Conservation (phyloP, 345 rosid species). For the Corchorus capsularis region DNA sequence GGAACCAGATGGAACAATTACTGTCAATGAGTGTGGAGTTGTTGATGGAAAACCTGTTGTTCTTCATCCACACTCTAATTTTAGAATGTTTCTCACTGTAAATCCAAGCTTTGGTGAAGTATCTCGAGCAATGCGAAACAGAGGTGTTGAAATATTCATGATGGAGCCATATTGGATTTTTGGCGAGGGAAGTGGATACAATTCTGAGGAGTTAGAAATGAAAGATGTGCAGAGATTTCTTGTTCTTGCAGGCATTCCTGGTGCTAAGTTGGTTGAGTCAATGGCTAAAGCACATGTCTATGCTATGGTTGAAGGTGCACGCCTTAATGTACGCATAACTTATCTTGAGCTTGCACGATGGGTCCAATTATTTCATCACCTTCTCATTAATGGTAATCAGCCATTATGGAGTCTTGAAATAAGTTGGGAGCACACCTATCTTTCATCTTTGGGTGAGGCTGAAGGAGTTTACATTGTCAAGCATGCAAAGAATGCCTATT, state of each 20-base stretch:
- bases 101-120: slow-evolving; percentile 90
- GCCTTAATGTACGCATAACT: slow-evolving; percentile 50
- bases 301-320: slow-evolving; percentile 60
- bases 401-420: slow-evolving; percentile 78
- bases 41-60: slow-evolving; percentile 85
- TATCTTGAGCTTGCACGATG: slow-evolving; percentile 90
- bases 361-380: slow-evolving; percentile 81
- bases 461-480: slow-evolving; percentile 59
- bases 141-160: slow-evolving; percentile 94
- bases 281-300: slow-evolving; percentile 88
- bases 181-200: slow-evolving; percentile 40
- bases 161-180: slow-evolving; percentile 89
- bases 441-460: slow-evolving; percentile 74
- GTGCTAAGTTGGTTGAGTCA: slow-evolving; percentile 55
- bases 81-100: slow-evolving; percentile 84
- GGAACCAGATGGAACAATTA: slow-evolving; percentile 86
- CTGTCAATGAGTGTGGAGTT: slow-evolving; percentile 84
- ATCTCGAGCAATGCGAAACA: slow-evolving; percentile 96
- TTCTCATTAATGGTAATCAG: slow-evolving; percentile 68
- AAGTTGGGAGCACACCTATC: slow-evolving; percentile 93
- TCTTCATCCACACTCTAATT: slow-evolving; percentile 78
- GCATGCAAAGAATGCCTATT: slow-evolving; percentile 50
- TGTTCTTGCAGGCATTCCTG: slow-evolving; percentile 74
- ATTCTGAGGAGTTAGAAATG: slow-evolving; percentile 49
- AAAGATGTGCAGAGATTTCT: slow-evolving; percentile 72